These are phyloP conservation scores for Gynochthodes officinalis DNA, from an alignment of 257 asterid genomes.

Conservation along the genomic window DNA sequence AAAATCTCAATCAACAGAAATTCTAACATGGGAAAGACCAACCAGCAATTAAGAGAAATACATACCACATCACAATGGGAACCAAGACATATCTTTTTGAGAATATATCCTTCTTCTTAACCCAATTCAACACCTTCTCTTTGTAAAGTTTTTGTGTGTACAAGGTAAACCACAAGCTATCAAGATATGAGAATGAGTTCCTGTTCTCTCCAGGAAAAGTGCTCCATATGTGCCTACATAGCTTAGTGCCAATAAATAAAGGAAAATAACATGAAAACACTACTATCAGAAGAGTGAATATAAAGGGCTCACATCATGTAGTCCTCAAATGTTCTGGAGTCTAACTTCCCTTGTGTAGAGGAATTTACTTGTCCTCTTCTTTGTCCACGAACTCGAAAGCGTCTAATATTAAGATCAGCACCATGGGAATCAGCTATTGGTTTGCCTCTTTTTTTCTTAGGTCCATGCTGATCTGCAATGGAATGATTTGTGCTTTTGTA, in stretches of 20 bases:
- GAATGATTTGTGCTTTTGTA: neutral
- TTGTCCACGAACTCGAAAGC: conserved; percentile 36
- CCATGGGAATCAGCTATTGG: conserved; percentile 1
- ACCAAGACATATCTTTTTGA: conserved; percentile 39
- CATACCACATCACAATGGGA: conserved; percentile 72
- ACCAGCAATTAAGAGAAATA: conserved; percentile 10
- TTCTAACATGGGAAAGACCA: neutral
- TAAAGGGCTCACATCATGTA: conserved; percentile 41
- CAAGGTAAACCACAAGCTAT: conserved; percentile 8
- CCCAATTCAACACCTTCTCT: conserved; percentile 6
- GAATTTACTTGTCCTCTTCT: conserved; percentile 26
- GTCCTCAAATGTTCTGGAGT: conserved; percentile 38
- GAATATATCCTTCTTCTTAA: conserved; percentile 2
- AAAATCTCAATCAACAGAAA: conserved; percentile 3
- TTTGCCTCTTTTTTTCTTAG: neutral
- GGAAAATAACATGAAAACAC: neutral
- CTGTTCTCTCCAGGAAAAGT: conserved; percentile 44
- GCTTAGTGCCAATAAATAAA: neutral
- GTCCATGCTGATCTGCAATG: no score
- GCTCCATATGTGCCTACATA: conserved; percentile 50
- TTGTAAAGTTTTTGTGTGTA: neutral
- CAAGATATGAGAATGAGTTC: conserved; percentile 24
- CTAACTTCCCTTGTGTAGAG: conserved; percentile 37
- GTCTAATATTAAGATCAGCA: neutral
- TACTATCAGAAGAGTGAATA: neutral